Percentiles rank a stretch among this genome's conserved stretches.
These are phyloP conservation scores for Dissophora globulifera DNA, from an alignment of 192 early-diverging fungal species.

Conservation along the genomic window DNA sequence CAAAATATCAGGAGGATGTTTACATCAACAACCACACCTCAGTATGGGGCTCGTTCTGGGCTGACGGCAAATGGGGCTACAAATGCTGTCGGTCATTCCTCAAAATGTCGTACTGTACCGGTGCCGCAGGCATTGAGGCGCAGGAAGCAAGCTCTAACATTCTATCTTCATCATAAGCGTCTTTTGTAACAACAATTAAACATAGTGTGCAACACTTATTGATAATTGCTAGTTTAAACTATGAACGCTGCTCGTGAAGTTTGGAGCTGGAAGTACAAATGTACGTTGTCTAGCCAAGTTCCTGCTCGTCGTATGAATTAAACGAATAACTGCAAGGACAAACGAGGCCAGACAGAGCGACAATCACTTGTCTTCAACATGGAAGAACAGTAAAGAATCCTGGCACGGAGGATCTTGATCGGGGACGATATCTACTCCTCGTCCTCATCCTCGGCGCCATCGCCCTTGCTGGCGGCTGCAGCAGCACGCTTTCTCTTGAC, in stretches of 20 bases:
- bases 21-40: conserved; percentile 83
- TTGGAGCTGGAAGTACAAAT: too few species aligned
- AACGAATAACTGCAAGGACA: not conserved
- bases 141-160: conserved; percentile 28
- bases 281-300: conserved; percentile 6
- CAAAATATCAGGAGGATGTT: conserved; percentile 94
- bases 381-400: too few species aligned
- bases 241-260: too few species aligned
- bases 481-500: conserved; percentile 93
- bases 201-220: too few species aligned
- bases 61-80: conserved; percentile 96
- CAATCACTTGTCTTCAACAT: too few species aligned
- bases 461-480: conserved; percentile 67
- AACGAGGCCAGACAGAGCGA: conserved; percentile 19
- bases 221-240: too few species aligned
- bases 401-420: too few species aligned
- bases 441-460: conserved; percentile 70
- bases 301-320: not conserved
- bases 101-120: conserved; percentile 91
- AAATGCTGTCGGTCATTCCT: conserved; percentile 87
- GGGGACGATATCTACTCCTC: too few species aligned
- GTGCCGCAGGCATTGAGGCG: conserved; percentile 80
- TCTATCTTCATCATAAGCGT: conserved; percentile 2
- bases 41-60: conserved; percentile 98
- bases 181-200: not conserved